Conservation (phyloP, 257 asterid genomes). For the Agastache rugosa region DNA sequence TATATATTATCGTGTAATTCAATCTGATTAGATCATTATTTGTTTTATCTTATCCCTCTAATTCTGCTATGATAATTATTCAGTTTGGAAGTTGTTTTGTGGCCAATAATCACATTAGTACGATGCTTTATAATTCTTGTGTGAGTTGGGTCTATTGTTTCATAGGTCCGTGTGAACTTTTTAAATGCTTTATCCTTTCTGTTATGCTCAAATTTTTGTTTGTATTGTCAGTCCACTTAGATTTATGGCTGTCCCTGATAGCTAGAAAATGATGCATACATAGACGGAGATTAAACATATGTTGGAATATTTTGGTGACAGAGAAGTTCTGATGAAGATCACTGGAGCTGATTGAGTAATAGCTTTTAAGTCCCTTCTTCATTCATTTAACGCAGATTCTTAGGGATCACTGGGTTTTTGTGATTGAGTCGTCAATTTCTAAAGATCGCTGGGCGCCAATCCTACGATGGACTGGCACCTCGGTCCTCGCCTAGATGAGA, state of each 20-base stretch:
- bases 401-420: too few species aligned
- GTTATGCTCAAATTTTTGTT: slow-evolving; percentile 3
- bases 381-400: not conserved
- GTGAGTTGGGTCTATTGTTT: not conserved
- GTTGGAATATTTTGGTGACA: not conserved
- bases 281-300: not conserved
- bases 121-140: not conserved
- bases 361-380: not conserved
- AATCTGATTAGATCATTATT: not conserved
- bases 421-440: too few species aligned
- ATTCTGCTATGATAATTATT: slow-evolving; percentile 8
- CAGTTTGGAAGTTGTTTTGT: not conserved
- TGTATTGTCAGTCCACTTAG: not conserved
- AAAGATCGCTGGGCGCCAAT: too few species aligned
- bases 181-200: not conserved
- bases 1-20: not conserved
- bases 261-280: not conserved
- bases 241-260: not conserved
- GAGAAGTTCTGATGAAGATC: not conserved
- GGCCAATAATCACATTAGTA: not conserved
- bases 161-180: not conserved
- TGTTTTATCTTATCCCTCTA: not conserved
- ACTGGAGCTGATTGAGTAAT: not conserved
- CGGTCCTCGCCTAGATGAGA: not conserved
- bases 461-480: not conserved